Percentiles rank a stretch among this genome's conserved stretches.
Evolutionary conservation across 768 basidiomycete species (phyloP).

Genomic region (Serpula lacrymans): DNA sequence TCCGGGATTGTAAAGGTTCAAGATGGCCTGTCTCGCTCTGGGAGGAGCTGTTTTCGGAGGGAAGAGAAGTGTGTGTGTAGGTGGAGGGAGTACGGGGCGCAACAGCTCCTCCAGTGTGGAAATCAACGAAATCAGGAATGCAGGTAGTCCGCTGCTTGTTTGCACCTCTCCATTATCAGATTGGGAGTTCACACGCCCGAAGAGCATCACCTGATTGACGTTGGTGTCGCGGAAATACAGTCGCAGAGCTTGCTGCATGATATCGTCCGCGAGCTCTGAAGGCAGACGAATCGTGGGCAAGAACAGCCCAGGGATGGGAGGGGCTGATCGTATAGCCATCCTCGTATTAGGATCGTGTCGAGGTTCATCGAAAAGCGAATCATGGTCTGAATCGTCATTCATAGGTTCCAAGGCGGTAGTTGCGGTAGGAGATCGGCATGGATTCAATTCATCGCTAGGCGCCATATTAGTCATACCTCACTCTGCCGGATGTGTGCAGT

Average conservation of each 20-base stretch:
- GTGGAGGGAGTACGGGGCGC: constrained; percentile 43
- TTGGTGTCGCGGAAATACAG: constrained; percentile 49
- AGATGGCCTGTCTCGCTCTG: constrained; percentile 75
- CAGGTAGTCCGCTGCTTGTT: constrained; percentile 47
- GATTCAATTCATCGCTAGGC: too few species aligned
- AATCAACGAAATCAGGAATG: constrained; percentile 53
- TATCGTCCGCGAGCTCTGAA: constrained; percentile 44
- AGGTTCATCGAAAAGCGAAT: constrained; percentile 54
- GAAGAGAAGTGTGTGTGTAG: constrained; percentile 58
- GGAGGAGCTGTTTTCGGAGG: constrained; percentile 36
- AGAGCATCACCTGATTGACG: constrained; percentile 86
- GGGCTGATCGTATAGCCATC: constrained; percentile 33
- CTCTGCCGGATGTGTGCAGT: too few species aligned
- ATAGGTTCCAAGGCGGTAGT: too few species aligned
- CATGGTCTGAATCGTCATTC: constrained; percentile 20
- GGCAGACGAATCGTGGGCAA: constrained; percentile 52
- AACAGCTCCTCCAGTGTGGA: constrained; percentile 46
- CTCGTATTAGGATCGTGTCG: not conserved
- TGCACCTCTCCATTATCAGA: constrained; percentile 10
- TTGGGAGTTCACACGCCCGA: constrained; percentile 44
- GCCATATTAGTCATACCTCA: too few species aligned
- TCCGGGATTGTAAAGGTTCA: constrained; percentile 87
- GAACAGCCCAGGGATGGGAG: constrained; percentile 65
- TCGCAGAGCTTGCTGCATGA: constrained; percentile 49
- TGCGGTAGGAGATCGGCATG: too few species aligned